A percentile compares a stretch with the other conserved stretches of the same genome.
These are phyloP conservation scores for Didymella segeticola DNA, from an alignment of 2,329 filamentous ascomycete genomes.

Conservation along the genomic window DNA sequence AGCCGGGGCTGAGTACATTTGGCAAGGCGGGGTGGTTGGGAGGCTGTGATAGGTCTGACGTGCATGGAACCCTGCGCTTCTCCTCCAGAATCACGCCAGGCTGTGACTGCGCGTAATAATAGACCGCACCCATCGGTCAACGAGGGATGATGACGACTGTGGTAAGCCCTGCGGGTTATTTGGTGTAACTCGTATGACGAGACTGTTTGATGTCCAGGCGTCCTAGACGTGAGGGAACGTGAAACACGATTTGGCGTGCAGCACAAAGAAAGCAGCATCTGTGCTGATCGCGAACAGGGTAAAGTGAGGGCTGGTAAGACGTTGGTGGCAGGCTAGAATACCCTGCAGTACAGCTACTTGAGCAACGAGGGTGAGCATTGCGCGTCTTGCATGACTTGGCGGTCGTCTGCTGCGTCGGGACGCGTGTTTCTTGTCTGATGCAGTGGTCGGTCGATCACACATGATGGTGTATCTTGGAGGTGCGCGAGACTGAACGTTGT, in stretches of 20 bases:
- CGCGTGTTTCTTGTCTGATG: neutral
- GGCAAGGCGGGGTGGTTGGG: conserved; percentile 23
- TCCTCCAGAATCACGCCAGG: conserved; percentile 13
- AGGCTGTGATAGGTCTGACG: conserved; percentile 20
- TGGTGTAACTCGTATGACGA: conserved; percentile 14
- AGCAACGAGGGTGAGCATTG: neutral
- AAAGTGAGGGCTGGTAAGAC: neutral
- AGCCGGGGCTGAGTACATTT: conserved; percentile 37
- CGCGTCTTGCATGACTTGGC: conserved; percentile 1
- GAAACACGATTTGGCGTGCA: conserved; percentile 22
- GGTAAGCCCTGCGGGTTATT: conserved; percentile 18
- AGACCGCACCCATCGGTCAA: conserved; percentile 24
- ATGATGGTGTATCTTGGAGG: conserved; percentile 9
- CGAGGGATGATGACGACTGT: conserved; percentile 24
- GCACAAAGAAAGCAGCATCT: conserved; percentile 6
- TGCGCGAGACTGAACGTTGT: conserved; percentile 3
- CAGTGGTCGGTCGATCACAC: conserved; percentile 5
- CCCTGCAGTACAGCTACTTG: neutral
- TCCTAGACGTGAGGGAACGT: conserved; percentile 19
- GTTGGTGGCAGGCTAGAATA: conserved; percentile 1
- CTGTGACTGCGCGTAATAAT: conserved; percentile 19
- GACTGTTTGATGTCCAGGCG: conserved; percentile 10
- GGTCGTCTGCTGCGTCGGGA: neutral
- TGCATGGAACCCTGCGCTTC: conserved; percentile 23
- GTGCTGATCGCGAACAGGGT: neutral